Evolutionary conservation across 352 stramenopile species (phyloP).

Genomic region (Phytopythium boreale): DNA sequence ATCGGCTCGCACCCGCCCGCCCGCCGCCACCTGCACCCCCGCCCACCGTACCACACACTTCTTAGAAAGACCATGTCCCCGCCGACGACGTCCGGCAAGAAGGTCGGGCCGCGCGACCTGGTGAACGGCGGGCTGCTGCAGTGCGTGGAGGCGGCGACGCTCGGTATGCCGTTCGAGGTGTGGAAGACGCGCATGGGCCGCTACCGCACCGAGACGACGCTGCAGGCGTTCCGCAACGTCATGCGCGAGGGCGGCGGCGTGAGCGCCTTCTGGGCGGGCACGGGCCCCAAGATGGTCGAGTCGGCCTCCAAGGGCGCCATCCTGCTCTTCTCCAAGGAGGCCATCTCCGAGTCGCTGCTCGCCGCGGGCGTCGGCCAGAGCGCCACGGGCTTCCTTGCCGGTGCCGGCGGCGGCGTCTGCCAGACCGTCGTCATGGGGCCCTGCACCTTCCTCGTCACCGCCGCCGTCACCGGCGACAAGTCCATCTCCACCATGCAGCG

Average conservation of each 20-base stretch:
- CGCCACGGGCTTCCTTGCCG: conserved; percentile 75
- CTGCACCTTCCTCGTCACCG: conserved; percentile 90
- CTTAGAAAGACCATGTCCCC: conserved; percentile 27
- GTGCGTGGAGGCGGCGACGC: conserved; percentile 85
- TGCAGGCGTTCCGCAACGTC: conserved; percentile 85
- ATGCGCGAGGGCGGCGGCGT: conserved; percentile 83
- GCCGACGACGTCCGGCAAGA: conserved; percentile 67
- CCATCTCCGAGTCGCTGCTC: conserved; percentile 80
- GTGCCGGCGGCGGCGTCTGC: conserved; percentile 82
- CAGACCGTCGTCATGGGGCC: conserved; percentile 90
- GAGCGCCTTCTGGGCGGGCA: conserved; percentile 85
- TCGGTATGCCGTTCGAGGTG: conserved; percentile 92
- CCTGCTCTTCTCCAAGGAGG: conserved; percentile 88
- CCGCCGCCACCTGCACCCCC: neutral
- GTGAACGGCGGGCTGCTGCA: conserved; percentile 82
- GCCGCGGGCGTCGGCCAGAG: conserved; percentile 59
- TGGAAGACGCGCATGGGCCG: conserved; percentile 93
- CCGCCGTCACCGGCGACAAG: conserved; percentile 87
- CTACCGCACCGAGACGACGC: conserved; percentile 78
- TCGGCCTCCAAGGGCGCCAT: conserved; percentile 88
- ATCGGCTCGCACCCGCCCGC: neutral
- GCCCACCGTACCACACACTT: too few relatives aligned
- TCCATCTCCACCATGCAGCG: conserved; percentile 83
- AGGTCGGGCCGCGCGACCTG: conserved; percentile 74
- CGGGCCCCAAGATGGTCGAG: conserved; percentile 91